phyloP scores from a whole-genome alignment of 768 basidiomycete species.

The Russula vinacea region DNA sequence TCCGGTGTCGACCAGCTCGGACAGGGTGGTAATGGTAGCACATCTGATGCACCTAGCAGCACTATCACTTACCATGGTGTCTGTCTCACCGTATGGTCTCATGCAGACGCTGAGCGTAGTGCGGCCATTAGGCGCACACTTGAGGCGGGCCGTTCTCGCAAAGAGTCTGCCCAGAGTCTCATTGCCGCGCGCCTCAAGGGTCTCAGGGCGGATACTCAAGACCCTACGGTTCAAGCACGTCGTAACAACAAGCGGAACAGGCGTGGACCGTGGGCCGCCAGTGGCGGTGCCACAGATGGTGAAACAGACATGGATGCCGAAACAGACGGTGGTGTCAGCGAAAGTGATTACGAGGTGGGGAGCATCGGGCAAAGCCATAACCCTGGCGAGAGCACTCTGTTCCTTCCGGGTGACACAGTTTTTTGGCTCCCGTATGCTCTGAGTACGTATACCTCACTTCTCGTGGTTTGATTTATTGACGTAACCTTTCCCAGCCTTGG shows the following conservation, averaged over 20 bases:
- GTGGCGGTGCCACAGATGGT: constrained; percentile 50
- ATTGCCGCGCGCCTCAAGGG: constrained; percentile 65
- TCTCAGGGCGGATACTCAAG: constrained; percentile 52
- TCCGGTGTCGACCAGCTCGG: constrained; percentile 29
- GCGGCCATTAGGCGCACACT: constrained; percentile 79
- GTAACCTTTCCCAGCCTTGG: constrained; percentile 53
- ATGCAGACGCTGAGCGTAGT: constrained; percentile 85
- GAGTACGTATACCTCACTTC: constrained; percentile 50
- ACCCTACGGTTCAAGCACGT: constrained; percentile 58
- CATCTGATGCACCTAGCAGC: constrained; percentile 35
- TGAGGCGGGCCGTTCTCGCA: constrained; percentile 72
- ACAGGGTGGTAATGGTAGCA: neutral
- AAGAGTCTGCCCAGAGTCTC: constrained; percentile 74
- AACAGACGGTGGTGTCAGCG: constrained; percentile 75
- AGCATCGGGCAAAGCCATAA: constrained; percentile 73
- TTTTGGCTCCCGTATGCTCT: constrained; percentile 95
- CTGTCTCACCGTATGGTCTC: constrained; percentile 92
- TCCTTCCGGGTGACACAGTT: constrained; percentile 84
- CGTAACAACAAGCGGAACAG: constrained; percentile 54
- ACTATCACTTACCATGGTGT: constrained; percentile 84
- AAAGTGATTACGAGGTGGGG: constrained; percentile 82
- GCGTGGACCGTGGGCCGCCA: constrained; percentile 67
- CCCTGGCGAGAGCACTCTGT: constrained; percentile 84
- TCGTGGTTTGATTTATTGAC: constrained; percentile 10
- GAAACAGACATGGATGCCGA: constrained; percentile 70